These are phyloP conservation scores for Colletotrichum siamense DNA, from an alignment of 2,329 filamentous ascomycete genomes.

Conservation along the genomic window DNA sequence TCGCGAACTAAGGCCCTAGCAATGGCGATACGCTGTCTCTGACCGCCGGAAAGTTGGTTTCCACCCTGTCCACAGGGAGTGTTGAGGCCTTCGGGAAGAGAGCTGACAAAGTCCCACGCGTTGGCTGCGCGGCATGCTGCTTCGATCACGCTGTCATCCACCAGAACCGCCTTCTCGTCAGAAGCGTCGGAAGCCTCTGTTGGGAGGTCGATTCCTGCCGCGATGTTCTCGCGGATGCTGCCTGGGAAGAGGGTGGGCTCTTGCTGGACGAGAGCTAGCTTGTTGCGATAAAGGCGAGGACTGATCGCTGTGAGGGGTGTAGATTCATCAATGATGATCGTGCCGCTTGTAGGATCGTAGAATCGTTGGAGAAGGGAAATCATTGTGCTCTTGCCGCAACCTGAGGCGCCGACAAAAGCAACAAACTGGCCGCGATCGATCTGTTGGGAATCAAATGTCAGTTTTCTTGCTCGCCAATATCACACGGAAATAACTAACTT, in stretches of 20 bases:
- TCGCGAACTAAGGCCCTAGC: constrained; percentile 72
- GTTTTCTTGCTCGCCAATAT: constrained; percentile 42
- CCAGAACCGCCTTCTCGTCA: neutral
- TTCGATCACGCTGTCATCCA: constrained; percentile 45
- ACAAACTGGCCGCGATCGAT: constrained; percentile 27
- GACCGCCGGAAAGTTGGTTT: constrained; percentile 73
- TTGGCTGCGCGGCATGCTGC: constrained; percentile 59
- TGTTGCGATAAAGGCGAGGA: neutral
- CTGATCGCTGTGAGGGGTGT: neutral
- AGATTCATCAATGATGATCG: neutral
- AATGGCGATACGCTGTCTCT: constrained; percentile 75
- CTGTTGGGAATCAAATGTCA: constrained; percentile 29
- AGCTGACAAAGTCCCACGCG: constrained; percentile 60
- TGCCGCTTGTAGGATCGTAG: constrained; percentile 7
- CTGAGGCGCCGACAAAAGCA: constrained; percentile 60
- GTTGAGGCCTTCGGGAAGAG: constrained; percentile 60
- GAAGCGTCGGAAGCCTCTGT: neutral
- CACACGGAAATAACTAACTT: neutral
- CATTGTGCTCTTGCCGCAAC: constrained; percentile 66
- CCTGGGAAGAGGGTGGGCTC: constrained; percentile 32
- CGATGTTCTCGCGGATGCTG: constrained; percentile 62
- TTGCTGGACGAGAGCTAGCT: constrained; percentile 12
- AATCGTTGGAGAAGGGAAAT: constrained; percentile 53
- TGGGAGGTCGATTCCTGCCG: constrained; percentile 44
- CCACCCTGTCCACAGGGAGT: constrained; percentile 71